Evolutionary conservation across 352 stramenopile genomes (phyloP).

Genomic region (Pythium oligandrum): DNA sequence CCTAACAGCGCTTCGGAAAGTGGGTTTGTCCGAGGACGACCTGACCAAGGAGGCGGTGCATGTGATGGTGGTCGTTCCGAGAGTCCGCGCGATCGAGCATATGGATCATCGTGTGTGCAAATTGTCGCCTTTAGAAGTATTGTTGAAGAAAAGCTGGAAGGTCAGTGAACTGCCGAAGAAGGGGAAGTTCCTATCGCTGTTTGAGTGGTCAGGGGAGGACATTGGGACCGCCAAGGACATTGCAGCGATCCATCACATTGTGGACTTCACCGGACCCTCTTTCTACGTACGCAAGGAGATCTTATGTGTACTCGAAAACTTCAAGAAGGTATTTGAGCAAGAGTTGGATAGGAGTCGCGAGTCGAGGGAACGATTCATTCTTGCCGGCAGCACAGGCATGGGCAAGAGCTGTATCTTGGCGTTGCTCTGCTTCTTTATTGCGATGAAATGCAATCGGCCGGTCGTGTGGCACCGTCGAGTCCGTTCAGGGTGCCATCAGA

Average conservation of each 20-base stretch:
- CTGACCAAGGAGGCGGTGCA: too few relatives aligned
- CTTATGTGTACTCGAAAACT: neutral
- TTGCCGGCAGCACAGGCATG: neutral
- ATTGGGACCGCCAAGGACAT: neutral
- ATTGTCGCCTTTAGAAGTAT: neutral
- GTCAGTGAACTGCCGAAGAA: neutral
- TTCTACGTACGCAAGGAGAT: neutral
- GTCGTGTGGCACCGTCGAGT: neutral
- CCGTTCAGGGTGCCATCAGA: neutral
- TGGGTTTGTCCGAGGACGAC: too few relatives aligned
- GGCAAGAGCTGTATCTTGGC: neutral
- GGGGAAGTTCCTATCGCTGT: neutral
- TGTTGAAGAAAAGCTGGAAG: neutral
- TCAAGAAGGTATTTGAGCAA: neutral
- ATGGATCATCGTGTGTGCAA: neutral
- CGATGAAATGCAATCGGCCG: neutral
- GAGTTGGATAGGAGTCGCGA: neutral
- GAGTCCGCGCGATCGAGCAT: too few relatives aligned
- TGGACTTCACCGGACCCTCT: neutral
- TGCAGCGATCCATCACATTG: neutral
- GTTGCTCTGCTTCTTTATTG: neutral
- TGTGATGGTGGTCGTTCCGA: too few relatives aligned
- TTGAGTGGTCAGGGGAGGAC: neutral
- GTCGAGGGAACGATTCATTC: neutral
- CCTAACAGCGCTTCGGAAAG: too few relatives aligned